These are phyloP conservation scores for Pseudoturritis turrita DNA, from an alignment of 345 rosid genomes.

Conservation along the genomic window DNA sequence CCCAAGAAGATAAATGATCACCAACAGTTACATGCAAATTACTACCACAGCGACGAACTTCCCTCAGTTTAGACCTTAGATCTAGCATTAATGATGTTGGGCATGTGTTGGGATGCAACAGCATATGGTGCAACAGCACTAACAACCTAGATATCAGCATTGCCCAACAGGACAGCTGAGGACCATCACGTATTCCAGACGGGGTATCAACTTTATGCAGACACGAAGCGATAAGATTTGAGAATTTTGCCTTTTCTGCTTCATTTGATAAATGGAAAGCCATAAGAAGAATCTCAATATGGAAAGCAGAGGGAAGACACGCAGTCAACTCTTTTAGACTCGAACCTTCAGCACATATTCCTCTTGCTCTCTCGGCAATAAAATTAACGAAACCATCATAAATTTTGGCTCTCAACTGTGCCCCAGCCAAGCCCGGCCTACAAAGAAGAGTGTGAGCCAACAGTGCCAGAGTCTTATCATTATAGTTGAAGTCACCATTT, in stretches of 20 bases:
- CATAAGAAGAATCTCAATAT: slow-evolving; percentile 86
- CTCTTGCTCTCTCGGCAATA: slow-evolving; percentile 50
- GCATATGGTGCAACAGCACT: slow-evolving; percentile 76
- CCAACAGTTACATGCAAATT: slow-evolving; percentile 33
- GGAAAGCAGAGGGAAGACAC: slow-evolving; percentile 79
- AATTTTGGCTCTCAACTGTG: slow-evolving; percentile 57
- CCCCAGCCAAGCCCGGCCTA: slow-evolving; percentile 59
- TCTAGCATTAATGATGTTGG: slow-evolving; percentile 71
- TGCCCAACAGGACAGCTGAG: slow-evolving; percentile 80
- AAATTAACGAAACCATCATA: slow-evolving; percentile 55
- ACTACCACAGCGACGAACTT: slow-evolving; percentile 44
- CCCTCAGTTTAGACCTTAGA: slow-evolving; percentile 74
- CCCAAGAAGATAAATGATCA: slow-evolving; percentile 72
- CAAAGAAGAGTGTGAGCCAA: slow-evolving; percentile 66
- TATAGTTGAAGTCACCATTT: slow-evolving; percentile 55
- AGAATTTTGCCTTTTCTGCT: slow-evolving; percentile 60
- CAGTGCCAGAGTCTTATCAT: slow-evolving; percentile 68
- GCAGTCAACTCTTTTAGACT: slow-evolving; percentile 56
- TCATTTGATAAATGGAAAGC: slow-evolving; percentile 84
- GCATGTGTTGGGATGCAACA: slow-evolving; percentile 57
- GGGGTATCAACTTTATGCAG: slow-evolving; percentile 45
- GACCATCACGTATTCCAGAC: slow-evolving; percentile 33
- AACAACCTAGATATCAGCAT: slow-evolving; percentile 81
- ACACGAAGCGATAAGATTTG: slow-evolving; percentile 50
- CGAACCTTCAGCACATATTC: slow-evolving; percentile 45